Conservation (phyloP, 176 grass and related monocot genomes). For the Tillandsia fasciculata region DNA sequence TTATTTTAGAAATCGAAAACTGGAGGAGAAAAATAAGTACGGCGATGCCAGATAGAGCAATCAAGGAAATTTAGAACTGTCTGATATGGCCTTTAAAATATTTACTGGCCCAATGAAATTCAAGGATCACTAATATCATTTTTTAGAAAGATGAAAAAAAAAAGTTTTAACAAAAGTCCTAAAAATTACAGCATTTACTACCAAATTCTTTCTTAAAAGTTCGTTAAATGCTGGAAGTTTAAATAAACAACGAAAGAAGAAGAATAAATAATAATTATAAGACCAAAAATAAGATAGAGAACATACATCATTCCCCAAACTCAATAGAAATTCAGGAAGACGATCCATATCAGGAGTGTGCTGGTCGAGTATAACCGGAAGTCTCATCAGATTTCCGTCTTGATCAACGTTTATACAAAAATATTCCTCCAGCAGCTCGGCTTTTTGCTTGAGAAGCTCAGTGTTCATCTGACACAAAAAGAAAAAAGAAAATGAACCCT, state of each 20-base stretch:
- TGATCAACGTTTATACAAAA: conserved; percentile 69
- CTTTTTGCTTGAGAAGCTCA: conserved; percentile 67
- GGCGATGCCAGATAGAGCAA: too few relatives aligned
- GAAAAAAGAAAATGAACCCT: not conserved
- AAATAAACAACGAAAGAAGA: conserved; percentile 3
- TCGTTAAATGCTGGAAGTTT: conserved; percentile 4
- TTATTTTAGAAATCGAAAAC: too few relatives aligned
- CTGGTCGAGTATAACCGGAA: conserved; percentile 95
- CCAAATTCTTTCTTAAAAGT: not conserved
- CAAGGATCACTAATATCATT: too few relatives aligned
- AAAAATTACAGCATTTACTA: not conserved
- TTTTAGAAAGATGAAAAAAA: too few relatives aligned
- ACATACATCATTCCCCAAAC: conserved; percentile 77
- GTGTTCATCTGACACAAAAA: conserved; percentile 49
- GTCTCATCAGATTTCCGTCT: conserved; percentile 60
- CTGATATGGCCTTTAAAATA: too few relatives aligned
- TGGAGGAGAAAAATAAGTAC: too few relatives aligned
- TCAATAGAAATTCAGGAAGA: conserved; percentile 74
- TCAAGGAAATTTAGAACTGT: too few relatives aligned
- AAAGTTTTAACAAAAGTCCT: too few relatives aligned
- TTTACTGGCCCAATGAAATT: too few relatives aligned
- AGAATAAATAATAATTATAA: conserved; percentile 20
- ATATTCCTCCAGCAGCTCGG: conserved; percentile 80
- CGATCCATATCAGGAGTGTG: conserved; percentile 84
- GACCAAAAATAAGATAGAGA: conserved; percentile 10